phyloP scores from a whole-genome alignment of 176 grass and related monocot genomes.

The Rhynchospora tenuis region DNA sequence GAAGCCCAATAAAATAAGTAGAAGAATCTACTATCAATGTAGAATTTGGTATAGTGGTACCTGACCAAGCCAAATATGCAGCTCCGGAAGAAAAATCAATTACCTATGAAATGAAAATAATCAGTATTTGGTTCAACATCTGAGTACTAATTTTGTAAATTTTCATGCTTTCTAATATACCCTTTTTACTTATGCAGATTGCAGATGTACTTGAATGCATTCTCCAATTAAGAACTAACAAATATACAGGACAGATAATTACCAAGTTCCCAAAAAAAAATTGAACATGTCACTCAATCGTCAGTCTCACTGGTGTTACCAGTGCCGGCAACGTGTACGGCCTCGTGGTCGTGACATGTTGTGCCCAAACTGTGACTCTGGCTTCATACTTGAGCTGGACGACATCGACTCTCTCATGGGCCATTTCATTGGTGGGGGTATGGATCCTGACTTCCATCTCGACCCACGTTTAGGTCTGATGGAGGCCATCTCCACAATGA shows the following conservation, averaged over 20 bases:
- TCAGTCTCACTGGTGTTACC: constrained; percentile 83
- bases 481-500: constrained; percentile 68
- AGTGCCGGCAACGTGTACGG: constrained; percentile 58
- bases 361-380: constrained; percentile 74
- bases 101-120: neutral
- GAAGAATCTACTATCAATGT: neutral
- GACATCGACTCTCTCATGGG: constrained; percentile 52
- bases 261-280: neutral
- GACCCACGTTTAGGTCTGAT: constrained; percentile 61
- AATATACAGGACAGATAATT: neutral
- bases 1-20: neutral
- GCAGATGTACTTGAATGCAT: neutral
- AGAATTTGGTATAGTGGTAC: neutral
- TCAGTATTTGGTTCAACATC: neutral
- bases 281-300: constrained; percentile 41
- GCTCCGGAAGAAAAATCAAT: neutral
- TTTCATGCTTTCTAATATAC: neutral
- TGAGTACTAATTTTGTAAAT: neutral
- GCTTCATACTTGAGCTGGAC: constrained; percentile 67
- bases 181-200: neutral
- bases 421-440: constrained; percentile 35
- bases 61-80: neutral
- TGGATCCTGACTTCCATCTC: constrained; percentile 55
- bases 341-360: constrained; percentile 53
- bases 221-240: neutral